These are phyloP conservation scores for Lepraria neglecta DNA, from an alignment of 495 filamentous ascomycete genomes.

Conservation along the genomic window DNA sequence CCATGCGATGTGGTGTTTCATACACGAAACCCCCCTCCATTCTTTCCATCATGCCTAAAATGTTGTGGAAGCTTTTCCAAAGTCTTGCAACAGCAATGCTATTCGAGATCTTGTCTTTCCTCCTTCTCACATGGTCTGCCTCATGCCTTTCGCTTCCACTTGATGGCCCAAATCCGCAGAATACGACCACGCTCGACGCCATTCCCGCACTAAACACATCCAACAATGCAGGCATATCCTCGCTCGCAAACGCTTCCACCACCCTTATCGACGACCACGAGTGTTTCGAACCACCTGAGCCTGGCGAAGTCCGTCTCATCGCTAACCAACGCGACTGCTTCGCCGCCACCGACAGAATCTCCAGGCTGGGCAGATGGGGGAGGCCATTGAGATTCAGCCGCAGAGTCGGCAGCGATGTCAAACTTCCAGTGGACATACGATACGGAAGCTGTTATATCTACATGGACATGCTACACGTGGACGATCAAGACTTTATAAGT, in stretches of 20 bases:
- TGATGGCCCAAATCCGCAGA: not conserved
- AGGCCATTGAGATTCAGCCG: not conserved
- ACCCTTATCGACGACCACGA: not conserved
- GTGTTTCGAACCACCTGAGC: not conserved
- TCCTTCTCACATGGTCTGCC: not conserved
- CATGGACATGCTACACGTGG: not conserved
- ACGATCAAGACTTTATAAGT: not conserved
- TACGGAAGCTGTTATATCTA: not conserved
- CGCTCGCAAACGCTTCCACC: not conserved
- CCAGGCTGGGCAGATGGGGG: not conserved
- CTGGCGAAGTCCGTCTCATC: not conserved
- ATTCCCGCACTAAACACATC: not conserved
- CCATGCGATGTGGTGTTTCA: not conserved
- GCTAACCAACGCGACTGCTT: not conserved
- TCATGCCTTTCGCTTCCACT: not conserved
- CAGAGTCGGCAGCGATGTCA: not conserved
- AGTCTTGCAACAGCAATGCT: not conserved
- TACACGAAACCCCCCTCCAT: not conserved
- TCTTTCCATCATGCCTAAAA: too few relatives aligned
- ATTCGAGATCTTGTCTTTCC: not conserved
- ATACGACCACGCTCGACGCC: not conserved
- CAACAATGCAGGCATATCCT: not conserved
- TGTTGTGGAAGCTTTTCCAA: too few relatives aligned
- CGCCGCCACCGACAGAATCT: not conserved
- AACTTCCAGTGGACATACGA: not conserved